Evolutionary conservation across 1,139 yeast species (phyloP), one percentile per base, ranked within the genome.

Genomic region (Candida glucosophila): DNA sequence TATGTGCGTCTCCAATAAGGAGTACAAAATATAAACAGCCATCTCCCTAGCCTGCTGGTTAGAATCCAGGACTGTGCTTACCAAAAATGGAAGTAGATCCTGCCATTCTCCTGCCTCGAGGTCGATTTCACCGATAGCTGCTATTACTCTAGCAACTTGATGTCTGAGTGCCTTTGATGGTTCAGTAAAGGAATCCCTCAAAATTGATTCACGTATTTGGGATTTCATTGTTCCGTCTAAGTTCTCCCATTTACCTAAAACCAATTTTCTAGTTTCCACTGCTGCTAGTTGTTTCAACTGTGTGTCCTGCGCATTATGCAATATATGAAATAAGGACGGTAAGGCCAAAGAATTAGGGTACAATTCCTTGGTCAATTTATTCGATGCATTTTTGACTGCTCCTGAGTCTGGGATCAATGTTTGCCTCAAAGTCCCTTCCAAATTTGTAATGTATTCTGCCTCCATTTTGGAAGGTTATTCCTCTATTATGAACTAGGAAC

Each of bases 191-290:
- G 94, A 76, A 36, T 75, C 68, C 37, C 70, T 67, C 42, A 90
- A 67, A 43, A 88, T 55, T 14, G 90, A 67, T 22, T 64, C 61
- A 49, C 82, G 77, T 48, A 90, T 77, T 30, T 66, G 64, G 22
- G 67, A 60, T 53, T 76, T 75, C 31, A 72, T 47, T 6, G 64
- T 41, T 14, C 55, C 70, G 41, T 77, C 79, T 26, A 73, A 49
- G 3, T 29, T 29, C 20, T 64, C 73, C 98, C 98, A 90, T 47
- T 75, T 76, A 37, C 68, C 63, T 28, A 68, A 47, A 26, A 85
- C 75, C 47, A 81, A 71, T 55, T 92, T 90, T 58, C 95, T 76
- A 22, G 88, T 88, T 58, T 90, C 98, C 33, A 90, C 95, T 35
- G 96, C 94, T 11, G 97, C 94, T 38, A 90, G 67, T 55, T 86